Evolutionary conservation across 1,139 yeast genomes (phyloP), one percentile per base, ranked within the genome.

Genomic region (Blastobotrys persicus): DNA sequence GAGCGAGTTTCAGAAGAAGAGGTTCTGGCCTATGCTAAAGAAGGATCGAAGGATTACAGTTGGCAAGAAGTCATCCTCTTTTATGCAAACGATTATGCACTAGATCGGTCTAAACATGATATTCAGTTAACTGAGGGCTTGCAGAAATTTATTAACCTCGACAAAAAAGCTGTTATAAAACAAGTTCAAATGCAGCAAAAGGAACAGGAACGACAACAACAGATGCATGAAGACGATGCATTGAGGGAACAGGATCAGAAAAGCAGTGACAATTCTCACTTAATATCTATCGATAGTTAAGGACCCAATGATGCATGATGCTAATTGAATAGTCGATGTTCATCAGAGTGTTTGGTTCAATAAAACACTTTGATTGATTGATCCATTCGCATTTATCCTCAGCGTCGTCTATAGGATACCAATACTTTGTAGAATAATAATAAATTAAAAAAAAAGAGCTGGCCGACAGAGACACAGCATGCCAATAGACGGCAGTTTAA

Each of bases 51-150:
- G 4, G 50, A 49, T 7, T 59, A 47, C 44, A 45, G 51, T 6
- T 55, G 59, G 52, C 61, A 58, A 41, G 64, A 61, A 32, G 64
- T 59, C 4, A 49, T 54, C 14, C 52, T 59, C 9, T 34, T 62
- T 11, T 62, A 61, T 49, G 63, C 63, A 11, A 58, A 56, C 16
- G 57, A 55, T 7, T 37, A 49, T 40, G 65, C 66, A 6, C 45
- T 55, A 42, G 51, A 57, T 37, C 17, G 13, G n/a, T 39, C 50
- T 12, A 39, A 47, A 17, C 55, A 59, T 41, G 31, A 47, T 2
- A 42, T 46, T 3, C 41, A 45, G 6, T 42, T 59, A 12, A 44
- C 54, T 11, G 52, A 47, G 2, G 56, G 45, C 2, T 53, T 60
- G 18, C 45, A 52, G 35, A 44, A 44, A 31, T 59, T 60, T 44